Evolutionary conservation across 2,329 filamentous ascomycete genomes (phyloP).

Genomic region (Whalleya microplaca): DNA sequence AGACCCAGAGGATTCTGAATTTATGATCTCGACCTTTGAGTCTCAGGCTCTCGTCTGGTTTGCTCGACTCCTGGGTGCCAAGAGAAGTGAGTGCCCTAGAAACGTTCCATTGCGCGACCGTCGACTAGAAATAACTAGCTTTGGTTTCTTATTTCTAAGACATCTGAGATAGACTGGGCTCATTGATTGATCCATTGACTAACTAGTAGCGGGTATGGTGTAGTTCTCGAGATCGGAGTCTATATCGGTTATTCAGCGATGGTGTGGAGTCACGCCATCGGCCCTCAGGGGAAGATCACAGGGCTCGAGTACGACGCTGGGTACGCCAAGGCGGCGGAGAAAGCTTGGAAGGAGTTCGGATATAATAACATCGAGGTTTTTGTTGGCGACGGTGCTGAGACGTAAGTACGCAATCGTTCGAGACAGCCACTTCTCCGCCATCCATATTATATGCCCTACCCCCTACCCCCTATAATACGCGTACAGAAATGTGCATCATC

Average conservation of each 20-base stretch:
- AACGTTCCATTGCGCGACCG: background rate
- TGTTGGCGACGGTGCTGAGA: slow-evolving; percentile 50
- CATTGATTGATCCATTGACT: background rate
- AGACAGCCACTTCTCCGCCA: background rate
- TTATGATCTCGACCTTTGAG: slow-evolving; percentile 48
- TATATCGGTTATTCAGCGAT: slow-evolving; percentile 54
- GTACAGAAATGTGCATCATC: no score
- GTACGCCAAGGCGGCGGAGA: slow-evolving; percentile 46
- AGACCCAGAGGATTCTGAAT: slow-evolving; percentile 29
- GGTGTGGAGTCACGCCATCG: slow-evolving; percentile 52
- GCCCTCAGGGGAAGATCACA: slow-evolving; percentile 46
- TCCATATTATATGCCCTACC: background rate
- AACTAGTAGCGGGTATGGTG: background rate
- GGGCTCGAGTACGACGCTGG: slow-evolving; percentile 50
- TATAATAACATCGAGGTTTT: slow-evolving; percentile 51
- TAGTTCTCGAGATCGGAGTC: slow-evolving; percentile 54
- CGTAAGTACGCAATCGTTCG: slow-evolving; percentile 40
- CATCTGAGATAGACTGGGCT: slow-evolving; percentile 1
- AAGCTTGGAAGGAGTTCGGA: slow-evolving; percentile 43
- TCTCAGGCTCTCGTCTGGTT: slow-evolving; percentile 47
- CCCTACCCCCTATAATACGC: no score
- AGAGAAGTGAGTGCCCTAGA: slow-evolving; percentile 37
- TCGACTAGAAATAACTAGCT: background rate
- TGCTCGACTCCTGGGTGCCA: slow-evolving; percentile 45
- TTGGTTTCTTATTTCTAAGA: background rate